Base-by-base conservation (phyloP, 352 stramenopile species). In the Phytophthora tentaculata region DNA sequence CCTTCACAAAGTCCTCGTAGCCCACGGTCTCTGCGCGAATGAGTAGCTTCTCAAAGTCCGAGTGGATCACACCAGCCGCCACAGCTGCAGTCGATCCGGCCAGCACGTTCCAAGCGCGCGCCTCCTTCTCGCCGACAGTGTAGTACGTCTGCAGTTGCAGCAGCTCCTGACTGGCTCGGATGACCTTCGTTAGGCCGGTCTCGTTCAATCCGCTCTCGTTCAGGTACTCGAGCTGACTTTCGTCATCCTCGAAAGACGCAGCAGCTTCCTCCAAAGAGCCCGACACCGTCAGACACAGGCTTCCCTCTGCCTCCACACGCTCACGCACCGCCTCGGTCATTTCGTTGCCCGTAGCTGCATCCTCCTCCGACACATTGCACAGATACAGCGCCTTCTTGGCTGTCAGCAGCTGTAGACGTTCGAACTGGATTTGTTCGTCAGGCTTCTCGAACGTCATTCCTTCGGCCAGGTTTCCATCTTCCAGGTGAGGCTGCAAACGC, bases 61-160 rank as follows among this genome's bases (percentile, higher is more conserved):
- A 95, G 76, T 96, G 89, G 61, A 97, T 97, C 54, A 92, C 86
- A 22, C 83, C 80, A 1, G 87, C 88, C 7, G 89, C 89, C 32
- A 89, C 64, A 0, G 83, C 82, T 13, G 87, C 88, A 8, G 82
- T 90, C n/a, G 83, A 88, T 17, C 89, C 89, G n/a, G 79, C 77
- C 22, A 83, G 70, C 20, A 94, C 87, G 66, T 92, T 93, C 89
- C 89, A 96, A 8, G 87, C 89, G 22, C 89, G 84, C 10, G 87
- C 84, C 48, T 96, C 89, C 65, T 93, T 94, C 50, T 89, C 79
- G 17, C 89, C 89, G 22, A 95, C 84, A 3, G 97, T 99, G 81
- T 98, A 99, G 84, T 99, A 99, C 0, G 94, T 99, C 68, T 98
- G 90, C 39, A 99, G 74, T 57, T 98, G 84, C 37, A 99, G 76